Percentiles rank a stretch among this genome's conserved stretches.
phyloP scores from a whole-genome alignment of 1,284 basidiomycete genomes.

The Farysia itapuensis region DNA sequence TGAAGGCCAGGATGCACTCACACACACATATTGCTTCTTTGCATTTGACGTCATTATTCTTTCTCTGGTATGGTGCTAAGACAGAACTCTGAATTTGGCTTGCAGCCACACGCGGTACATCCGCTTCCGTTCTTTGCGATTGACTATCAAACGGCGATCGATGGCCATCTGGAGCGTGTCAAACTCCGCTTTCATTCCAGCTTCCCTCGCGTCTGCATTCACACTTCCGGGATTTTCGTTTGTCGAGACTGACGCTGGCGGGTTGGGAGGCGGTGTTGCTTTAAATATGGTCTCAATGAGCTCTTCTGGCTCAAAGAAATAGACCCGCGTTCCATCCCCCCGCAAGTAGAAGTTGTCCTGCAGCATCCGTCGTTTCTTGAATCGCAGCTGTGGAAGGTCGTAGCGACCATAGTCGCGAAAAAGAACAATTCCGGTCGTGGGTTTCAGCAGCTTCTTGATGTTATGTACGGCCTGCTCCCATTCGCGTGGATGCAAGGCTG shows the following conservation, averaged over 20 bases:
- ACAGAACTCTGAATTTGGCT: slow-evolving; percentile 43
- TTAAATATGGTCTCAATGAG: slow-evolving; percentile 43
- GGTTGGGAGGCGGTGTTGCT: slow-evolving; percentile 23
- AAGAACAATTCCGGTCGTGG: slow-evolving; percentile 74
- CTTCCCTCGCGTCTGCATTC: no score
- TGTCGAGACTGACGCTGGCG: no score
- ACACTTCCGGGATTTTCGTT: no score
- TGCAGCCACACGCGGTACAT: slow-evolving; percentile 58
- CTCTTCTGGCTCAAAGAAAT: slow-evolving; percentile 55
- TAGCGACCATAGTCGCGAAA: slow-evolving; percentile 93
- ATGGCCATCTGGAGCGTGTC: slow-evolving; percentile 53
- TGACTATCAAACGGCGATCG: slow-evolving; percentile 55
- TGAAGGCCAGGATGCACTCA: background rate
- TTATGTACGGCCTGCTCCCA: slow-evolving; percentile 86
- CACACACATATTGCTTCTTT: background rate
- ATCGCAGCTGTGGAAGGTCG: slow-evolving; percentile 84
- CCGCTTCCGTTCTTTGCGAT: slow-evolving; percentile 54
- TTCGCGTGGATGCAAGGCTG: slow-evolving; percentile 88
- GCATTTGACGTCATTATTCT: background rate
- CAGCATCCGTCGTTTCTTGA: slow-evolving; percentile 81
- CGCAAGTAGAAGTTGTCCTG: slow-evolving; percentile 76
- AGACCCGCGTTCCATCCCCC: slow-evolving; percentile 83
- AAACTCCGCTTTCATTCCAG: slow-evolving; percentile 28
- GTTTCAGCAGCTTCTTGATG: slow-evolving; percentile 76
- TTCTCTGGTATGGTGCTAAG: background rate